These are phyloP conservation scores for Microdochium nivale DNA, from an alignment of 2,329 filamentous ascomycete genomes.

Conservation along the genomic window DNA sequence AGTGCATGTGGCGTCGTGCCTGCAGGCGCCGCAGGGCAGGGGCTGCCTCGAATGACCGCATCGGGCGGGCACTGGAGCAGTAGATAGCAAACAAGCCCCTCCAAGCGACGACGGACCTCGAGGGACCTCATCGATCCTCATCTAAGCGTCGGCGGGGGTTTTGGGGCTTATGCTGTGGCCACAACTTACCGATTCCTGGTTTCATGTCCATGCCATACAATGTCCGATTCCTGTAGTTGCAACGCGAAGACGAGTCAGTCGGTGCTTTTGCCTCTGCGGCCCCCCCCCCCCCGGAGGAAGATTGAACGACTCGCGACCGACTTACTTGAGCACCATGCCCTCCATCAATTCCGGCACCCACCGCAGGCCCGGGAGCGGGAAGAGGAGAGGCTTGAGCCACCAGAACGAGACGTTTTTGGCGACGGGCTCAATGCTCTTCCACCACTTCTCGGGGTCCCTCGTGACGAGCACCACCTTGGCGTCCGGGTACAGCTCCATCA, in stretches of 20 bases:
- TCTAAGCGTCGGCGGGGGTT: too few relatives aligned
- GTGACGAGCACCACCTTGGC: constrained; percentile 35
- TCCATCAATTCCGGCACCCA: constrained; percentile 3
- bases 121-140: too few relatives aligned
- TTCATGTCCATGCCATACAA: constrained; percentile 2
- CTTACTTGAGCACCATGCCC: constrained; percentile 3
- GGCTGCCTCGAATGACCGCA: too few relatives aligned
- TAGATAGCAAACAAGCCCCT: too few relatives aligned
- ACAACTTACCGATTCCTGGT: constrained; percentile 2
- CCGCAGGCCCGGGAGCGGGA: constrained; percentile 3
- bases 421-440: constrained; percentile 17
- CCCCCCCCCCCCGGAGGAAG: too few relatives aligned
- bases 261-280: too few relatives aligned
- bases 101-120: too few relatives aligned
- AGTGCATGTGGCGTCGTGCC: background rate
- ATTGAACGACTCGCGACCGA: background rate
- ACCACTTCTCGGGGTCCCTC: constrained; percentile 26
- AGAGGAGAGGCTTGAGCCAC: constrained; percentile 5
- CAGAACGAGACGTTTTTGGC: constrained; percentile 6
- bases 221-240: background rate
- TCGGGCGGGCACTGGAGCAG: too few relatives aligned
- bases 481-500: constrained; percentile 38
- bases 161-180: too few relatives aligned
- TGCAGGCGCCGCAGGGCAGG: background rate
- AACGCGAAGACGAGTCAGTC: background rate